Evolutionary conservation across 306 rosid species (phyloP).

Genomic region (Vachellia pachyceras): DNA sequence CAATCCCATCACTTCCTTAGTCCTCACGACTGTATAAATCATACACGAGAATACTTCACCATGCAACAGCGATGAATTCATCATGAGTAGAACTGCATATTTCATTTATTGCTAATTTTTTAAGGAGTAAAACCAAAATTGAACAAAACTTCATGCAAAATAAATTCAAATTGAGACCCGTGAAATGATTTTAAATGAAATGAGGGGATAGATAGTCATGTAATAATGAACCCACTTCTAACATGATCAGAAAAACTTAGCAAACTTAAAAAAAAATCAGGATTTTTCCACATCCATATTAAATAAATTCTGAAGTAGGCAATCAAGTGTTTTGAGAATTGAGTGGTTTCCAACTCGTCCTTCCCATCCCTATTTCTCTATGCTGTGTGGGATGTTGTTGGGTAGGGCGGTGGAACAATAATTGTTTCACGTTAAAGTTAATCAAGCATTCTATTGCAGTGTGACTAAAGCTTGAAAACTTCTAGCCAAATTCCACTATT

Average conservation of each 20-base stretch:
- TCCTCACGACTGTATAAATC: not conserved
- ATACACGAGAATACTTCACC: conserved; percentile 27
- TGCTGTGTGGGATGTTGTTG: conserved; percentile 30
- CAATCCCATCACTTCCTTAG: conserved; percentile 20
- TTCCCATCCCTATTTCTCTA: not conserved
- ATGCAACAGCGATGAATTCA: conserved; percentile 12
- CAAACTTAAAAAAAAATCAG: not conserved
- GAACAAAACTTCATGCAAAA: not conserved
- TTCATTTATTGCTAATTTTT: not conserved
- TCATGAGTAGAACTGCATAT: not conserved
- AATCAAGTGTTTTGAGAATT: conserved; percentile 20
- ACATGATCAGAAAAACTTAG: not conserved
- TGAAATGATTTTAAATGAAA: not conserved
- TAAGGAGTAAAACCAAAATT: not conserved
- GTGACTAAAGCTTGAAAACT: conserved; percentile 34
- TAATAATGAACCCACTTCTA: not conserved
- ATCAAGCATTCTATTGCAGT: conserved; percentile 35
- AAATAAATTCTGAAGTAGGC: not conserved
- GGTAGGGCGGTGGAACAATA: conserved; percentile 39
- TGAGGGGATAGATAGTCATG: not conserved
- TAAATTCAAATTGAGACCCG: not conserved
- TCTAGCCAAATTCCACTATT: conserved; percentile 29
- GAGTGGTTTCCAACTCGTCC: conserved; percentile 19
- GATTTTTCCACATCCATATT: not conserved
- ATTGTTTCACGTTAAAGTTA: conserved; percentile 33